These are phyloP conservation scores for Tricholoma matsutake DNA, from an alignment of 768 basidiomycete species.

Conservation along the genomic window DNA sequence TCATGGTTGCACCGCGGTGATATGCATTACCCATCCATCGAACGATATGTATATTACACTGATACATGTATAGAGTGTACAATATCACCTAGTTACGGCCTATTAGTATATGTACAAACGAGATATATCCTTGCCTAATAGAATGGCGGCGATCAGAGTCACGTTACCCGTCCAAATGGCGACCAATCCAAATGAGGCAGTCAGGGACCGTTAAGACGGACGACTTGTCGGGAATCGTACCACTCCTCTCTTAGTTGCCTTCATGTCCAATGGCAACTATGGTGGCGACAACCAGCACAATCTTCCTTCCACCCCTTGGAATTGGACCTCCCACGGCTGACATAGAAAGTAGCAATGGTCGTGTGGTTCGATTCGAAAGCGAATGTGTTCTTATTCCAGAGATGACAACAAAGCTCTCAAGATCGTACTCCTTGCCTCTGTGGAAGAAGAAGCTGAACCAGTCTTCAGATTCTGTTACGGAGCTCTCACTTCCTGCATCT, in stretches of 20 bases:
- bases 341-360: slow-evolving; percentile 16
- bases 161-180: not conserved
- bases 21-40: too few species aligned
- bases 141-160: too few species aligned
- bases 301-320: slow-evolving; percentile 4
- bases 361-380: slow-evolving; percentile 64
- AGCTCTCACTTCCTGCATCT: slow-evolving; percentile 16
- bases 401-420: slow-evolving; percentile 54
- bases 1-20: too few species aligned
- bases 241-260: not conserved
- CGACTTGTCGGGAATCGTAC: slow-evolving; percentile 1
- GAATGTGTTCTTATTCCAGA: slow-evolving; percentile 79
- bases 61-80: too few species aligned
- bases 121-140: too few species aligned
- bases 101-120: too few species aligned
- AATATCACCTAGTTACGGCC: too few species aligned
- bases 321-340: slow-evolving; percentile 5
- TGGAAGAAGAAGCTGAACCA: slow-evolving; percentile 44
- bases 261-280: slow-evolving; percentile 8
- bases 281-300: slow-evolving; percentile 9
- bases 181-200: not conserved
- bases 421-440: slow-evolving; percentile 65
- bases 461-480: slow-evolving; percentile 22
- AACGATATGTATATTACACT: too few species aligned
- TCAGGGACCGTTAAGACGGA: not conserved